Conservation (phyloP, 345 rosid genomes). For the Nephelium lappaceum region DNA sequence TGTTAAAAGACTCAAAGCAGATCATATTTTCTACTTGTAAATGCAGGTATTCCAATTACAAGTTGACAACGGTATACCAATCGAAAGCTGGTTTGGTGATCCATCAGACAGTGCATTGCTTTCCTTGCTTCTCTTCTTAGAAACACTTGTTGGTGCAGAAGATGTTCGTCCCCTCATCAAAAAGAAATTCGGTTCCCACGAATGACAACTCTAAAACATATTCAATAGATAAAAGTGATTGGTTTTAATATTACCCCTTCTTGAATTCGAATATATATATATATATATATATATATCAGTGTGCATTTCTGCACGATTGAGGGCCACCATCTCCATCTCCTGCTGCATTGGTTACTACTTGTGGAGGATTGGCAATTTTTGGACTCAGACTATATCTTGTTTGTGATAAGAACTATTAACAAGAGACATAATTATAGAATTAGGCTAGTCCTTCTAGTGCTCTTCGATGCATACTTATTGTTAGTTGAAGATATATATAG, state of each 20-base stretch:
- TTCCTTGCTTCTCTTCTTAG: conserved; percentile 25
- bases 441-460: conserved; percentile 4
- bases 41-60: conserved; percentile 24
- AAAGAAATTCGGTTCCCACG: conserved; percentile 9
- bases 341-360: background rate
- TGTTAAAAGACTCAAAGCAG: background rate
- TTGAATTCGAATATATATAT: background rate
- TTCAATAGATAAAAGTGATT: background rate
- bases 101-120: conserved; percentile 27
- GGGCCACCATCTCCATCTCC: background rate
- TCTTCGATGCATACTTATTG: background rate
- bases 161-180: conserved; percentile 28
- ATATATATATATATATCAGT: background rate
- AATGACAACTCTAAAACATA: background rate
- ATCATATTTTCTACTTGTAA: background rate
- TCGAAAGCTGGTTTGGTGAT: conserved; percentile 28
- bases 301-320: background rate
- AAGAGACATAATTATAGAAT: conserved; percentile 1
- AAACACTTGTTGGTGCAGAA: conserved; percentile 23
- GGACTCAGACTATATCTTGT: background rate
- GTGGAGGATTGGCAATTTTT: background rate
- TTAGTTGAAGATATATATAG: background rate
- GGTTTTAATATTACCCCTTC: background rate
- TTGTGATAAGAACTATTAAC: background rate
- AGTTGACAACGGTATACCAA: conserved; percentile 28